phyloP scores from a whole-genome alignment of 106 monocot species.

The Acorus gramineus region DNA sequence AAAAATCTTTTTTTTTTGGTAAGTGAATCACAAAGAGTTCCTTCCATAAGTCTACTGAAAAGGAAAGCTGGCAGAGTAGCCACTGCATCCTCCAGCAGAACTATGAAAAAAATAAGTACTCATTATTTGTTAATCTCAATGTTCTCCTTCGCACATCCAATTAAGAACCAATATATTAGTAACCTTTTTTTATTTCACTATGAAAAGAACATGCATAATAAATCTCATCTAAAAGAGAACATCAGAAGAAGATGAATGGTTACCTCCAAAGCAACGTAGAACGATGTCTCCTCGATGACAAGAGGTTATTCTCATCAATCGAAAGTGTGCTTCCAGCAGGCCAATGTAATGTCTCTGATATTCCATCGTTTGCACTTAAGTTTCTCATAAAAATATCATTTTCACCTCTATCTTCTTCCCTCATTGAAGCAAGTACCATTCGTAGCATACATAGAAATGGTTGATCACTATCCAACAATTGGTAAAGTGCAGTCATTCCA shows the following conservation, averaged over 20 bases:
- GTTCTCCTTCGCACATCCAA: no score
- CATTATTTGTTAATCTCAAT: background rate
- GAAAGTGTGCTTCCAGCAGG: constrained; percentile 19
- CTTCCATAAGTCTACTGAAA: no score
- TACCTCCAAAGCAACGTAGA: constrained; percentile 98
- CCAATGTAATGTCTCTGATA: constrained; percentile 52
- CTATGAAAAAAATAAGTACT: background rate
- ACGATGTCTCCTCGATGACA: constrained; percentile 60
- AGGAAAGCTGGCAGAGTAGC: no score
- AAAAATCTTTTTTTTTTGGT: no score
- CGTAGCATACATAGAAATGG: constrained; percentile 97
- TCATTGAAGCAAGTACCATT: constrained; percentile 79
- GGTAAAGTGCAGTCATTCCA: constrained; percentile 69
- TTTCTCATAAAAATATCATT: constrained; percentile 59
- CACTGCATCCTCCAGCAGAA: no score
- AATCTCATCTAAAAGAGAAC: no score
- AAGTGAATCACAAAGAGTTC: no score
- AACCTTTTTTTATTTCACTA: no score
- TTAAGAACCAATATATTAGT: no score
- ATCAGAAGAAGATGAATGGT: background rate
- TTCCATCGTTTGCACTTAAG: constrained; percentile 51
- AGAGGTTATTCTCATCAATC: constrained; percentile 39
- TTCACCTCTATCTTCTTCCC: constrained; percentile 85
- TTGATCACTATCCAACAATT: constrained; percentile 93
- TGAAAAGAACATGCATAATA: no score